Evolutionary conservation across 768 basidiomycete genomes (phyloP).

Genomic region (Tricholoma flavovirens): DNA sequence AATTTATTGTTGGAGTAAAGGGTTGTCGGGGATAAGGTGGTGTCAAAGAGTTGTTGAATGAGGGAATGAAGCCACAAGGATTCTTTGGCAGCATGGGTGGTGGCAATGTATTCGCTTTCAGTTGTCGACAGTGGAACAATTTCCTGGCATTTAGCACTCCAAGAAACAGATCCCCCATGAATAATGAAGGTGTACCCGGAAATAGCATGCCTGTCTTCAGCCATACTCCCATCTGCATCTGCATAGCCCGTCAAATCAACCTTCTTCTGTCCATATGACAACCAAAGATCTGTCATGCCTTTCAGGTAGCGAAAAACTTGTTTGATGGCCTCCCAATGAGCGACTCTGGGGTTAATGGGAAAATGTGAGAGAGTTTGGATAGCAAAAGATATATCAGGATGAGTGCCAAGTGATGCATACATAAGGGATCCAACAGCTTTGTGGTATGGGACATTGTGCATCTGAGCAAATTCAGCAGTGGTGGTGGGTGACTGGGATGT

Average conservation of each 20-base stretch:
- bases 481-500: constrained; percentile 13
- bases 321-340: not conserved
- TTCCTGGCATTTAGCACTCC: too few species aligned
- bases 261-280: not conserved
- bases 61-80: too few species aligned
- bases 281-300: not conserved
- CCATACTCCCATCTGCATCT: constrained; percentile 19
- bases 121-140: too few species aligned
- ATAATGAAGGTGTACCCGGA: constrained; percentile 25
- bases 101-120: too few species aligned
- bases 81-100: too few species aligned
- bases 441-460: constrained; percentile 19
- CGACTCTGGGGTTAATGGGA: not conserved
- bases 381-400: not conserved
- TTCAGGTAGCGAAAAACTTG: not conserved
- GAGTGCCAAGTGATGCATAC: not conserved
- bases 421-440: constrained; percentile 2
- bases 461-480: constrained; percentile 11
- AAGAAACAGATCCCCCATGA: too few species aligned
- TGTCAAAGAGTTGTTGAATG: too few species aligned
- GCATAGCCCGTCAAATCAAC: constrained; percentile 15
- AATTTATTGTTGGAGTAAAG: too few species aligned
- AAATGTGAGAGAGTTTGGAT: not conserved
- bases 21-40: too few species aligned
- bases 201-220: constrained; percentile 20